Evolutionary conservation across 768 basidiomycete genomes (phyloP).

Genomic region (Auricularia cornea): DNA sequence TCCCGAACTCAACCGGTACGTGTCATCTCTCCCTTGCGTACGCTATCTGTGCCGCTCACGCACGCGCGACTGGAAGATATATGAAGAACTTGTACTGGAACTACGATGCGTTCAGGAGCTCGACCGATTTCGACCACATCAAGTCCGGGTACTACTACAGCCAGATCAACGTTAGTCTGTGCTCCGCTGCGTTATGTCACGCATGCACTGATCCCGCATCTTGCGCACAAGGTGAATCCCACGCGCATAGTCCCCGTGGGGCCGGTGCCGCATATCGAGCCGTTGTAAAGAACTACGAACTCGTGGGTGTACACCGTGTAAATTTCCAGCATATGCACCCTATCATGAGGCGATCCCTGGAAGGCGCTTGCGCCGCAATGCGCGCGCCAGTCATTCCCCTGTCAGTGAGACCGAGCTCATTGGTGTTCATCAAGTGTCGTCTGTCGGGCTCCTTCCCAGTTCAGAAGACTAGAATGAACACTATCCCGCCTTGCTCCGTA

Average conservation of each 20-base stretch:
- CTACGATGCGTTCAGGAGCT: slow-evolving; percentile 73
- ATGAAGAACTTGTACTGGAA: slow-evolving; percentile 89
- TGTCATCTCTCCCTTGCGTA: slow-evolving; percentile 3
- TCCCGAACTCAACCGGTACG: slow-evolving; percentile 65
- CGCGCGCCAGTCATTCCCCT: too few species aligned
- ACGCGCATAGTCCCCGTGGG: slow-evolving; percentile 69
- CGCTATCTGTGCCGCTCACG: too few species aligned
- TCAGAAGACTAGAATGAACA: too few species aligned
- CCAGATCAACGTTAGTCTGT: slow-evolving; percentile 31
- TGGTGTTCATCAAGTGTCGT: too few species aligned
- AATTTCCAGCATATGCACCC: too few species aligned
- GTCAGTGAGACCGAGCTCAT: too few species aligned
- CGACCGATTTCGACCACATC: slow-evolving; percentile 86
- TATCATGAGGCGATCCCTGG: too few species aligned
- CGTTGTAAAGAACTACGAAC: slow-evolving; percentile 26
- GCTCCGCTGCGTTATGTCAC: not conserved
- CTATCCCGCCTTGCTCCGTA: too few species aligned
- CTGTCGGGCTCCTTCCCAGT: too few species aligned
- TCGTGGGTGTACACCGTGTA: too few species aligned
- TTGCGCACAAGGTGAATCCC: slow-evolving; percentile 66
- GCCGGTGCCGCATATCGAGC: slow-evolving; percentile 59
- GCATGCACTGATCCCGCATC: not conserved
- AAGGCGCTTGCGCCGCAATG: too few species aligned
- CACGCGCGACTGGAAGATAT: slow-evolving; percentile 43
- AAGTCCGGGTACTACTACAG: slow-evolving; percentile 70